Evolutionary conservation across 768 basidiomycete species (phyloP), one percentile per base, ranked within the genome.

Genomic region (Lactarius indigo): DNA sequence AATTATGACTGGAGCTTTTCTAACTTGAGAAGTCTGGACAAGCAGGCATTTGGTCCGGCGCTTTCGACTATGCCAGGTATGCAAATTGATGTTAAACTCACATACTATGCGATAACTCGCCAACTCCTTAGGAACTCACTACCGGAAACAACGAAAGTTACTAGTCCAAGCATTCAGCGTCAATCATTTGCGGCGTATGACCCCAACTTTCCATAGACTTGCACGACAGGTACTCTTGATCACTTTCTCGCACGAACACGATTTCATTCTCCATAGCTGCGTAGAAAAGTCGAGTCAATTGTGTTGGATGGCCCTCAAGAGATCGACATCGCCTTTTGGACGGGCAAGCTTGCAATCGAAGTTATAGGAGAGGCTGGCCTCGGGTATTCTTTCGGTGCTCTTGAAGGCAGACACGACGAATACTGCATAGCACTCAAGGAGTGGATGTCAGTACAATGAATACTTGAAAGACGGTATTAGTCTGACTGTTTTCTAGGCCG

Each of bases 241-340:
- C 4, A 12, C 44, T 41, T 30, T 20, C 76, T 82, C 63, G 6
- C 72, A 81, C 20, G 72, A 81, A 66, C 77, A 72, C 63, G 54
- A 79, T 80, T 4, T 37, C 7, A 79, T 80, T 56, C 74, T 71
- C 72, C 76, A 70, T 0, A 82, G 81, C 0, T 73, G 77, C 64
- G 65, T 70, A 33, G 75, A 75, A 57, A 18, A 5, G 12, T 64
- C 8, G 30, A 57, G 8, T 41, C 54, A 23, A 26, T 31, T 12
- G 30, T 3, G 73, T 82, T 23, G 78, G 78, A 58, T 78, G 77
- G 65, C 74, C 82, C 23, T 78, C 79, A 66, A 71, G 74, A 10
- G 54, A 33, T 68, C 52, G 55, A 69, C 50, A 44, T 69, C 3
- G 26, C 59, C 23, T 31, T 56, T 2, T 68, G 56, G 41, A 41